Percentiles rank a stretch among this genome's conserved stretches.
Conservation (phyloP, 306 rosid species). For the barrel medic (Medicago truncatula) region MtrunA17r5.0-ANR NC_053046.1:3565001-3565500, state of each 20-base stretch:
- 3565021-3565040: slow-evolving; percentile 8
- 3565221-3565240: slow-evolving; percentile 8
- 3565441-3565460: no score
- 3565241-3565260: neutral
- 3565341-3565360: no score
- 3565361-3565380: no score
- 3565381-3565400: no score
- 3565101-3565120: neutral
- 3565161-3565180: slow-evolving; percentile 21
- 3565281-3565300: no score
- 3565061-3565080: neutral
- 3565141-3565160: slow-evolving; percentile 10
- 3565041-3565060: neutral
- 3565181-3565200: neutral
- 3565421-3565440: no score
- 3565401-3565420: no score
- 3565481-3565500: no score
- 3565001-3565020: neutral
- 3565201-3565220: slow-evolving; percentile 20
- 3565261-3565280: neutral
- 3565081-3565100: neutral
- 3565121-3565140: slow-evolving; percentile 7
- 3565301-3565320: no score
- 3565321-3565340: no score
- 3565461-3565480: no score